phyloP scores from a whole-genome alignment of 768 basidiomycete species.

The Trametes coccinea region DNA sequence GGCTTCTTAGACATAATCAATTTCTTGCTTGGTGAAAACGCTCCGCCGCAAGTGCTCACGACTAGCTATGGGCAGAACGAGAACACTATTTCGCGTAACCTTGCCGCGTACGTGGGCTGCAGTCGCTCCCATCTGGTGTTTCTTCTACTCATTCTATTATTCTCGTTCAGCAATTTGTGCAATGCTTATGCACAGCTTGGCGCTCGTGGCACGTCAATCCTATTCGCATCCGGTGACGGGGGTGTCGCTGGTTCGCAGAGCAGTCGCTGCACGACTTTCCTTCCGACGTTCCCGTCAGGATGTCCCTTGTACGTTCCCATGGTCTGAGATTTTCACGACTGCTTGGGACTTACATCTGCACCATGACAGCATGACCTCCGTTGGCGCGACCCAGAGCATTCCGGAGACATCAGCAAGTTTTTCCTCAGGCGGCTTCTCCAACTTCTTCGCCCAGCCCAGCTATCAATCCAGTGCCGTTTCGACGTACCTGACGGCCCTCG shows the following conservation, averaged over 20 bases:
- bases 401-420: conserved; percentile 33
- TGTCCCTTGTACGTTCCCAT: conserved; percentile 35
- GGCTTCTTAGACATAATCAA: conserved; percentile 53
- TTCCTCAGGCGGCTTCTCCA: conserved; percentile 41
- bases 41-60: conserved; percentile 57
- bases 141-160: background rate
- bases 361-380: conserved; percentile 33
- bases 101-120: conserved; percentile 32
- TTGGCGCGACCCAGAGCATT: conserved; percentile 35
- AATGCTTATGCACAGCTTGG: conserved; percentile 38
- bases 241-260: conserved; percentile 36
- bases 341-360: no score
- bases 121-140: conserved; percentile 29
- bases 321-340: no score
- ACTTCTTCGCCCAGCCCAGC: conserved; percentile 32
- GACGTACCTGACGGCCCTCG: conserved; percentile 35
- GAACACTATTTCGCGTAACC: conserved; percentile 21
- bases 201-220: conserved; percentile 38
- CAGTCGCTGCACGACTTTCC: conserved; percentile 33
- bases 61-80: conserved; percentile 61
- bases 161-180: conserved; percentile 32
- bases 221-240: conserved; percentile 42
- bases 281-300: conserved; percentile 39
- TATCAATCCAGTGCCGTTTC: conserved; percentile 42
- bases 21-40: conserved; percentile 43